Conservation (phyloP, 2,329 filamentous ascomycete species). For the Neopestalotiopsis sp. region DNA sequence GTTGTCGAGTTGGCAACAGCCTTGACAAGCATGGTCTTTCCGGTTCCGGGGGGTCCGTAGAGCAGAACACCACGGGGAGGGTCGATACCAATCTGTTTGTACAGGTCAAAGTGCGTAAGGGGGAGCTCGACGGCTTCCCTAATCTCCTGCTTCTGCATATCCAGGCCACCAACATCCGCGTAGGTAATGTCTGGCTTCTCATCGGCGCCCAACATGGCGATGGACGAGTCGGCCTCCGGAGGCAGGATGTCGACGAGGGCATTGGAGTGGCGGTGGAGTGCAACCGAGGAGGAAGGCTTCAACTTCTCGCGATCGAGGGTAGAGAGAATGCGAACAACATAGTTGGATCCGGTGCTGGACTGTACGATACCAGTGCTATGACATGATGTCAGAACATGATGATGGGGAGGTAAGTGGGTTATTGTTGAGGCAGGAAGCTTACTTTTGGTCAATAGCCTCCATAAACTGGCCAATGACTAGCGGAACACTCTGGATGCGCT, state of each 20-base stretch:
- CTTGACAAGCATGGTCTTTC: slow-evolving; percentile 92
- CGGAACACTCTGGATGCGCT: slow-evolving; percentile 97
- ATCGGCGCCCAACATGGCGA: slow-evolving; percentile 94
- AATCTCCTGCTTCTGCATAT: slow-evolving; percentile 99
- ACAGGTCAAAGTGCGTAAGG: slow-evolving; percentile 96
- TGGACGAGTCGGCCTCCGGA: slow-evolving; percentile 98
- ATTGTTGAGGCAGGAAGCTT: slow-evolving; percentile 37
- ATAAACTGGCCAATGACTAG: slow-evolving; percentile 99
- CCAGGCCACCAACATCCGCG: slow-evolving; percentile 93
- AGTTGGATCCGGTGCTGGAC: slow-evolving; percentile 97
- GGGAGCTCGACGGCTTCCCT: slow-evolving; percentile 96
- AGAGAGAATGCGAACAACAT: slow-evolving; percentile 96
- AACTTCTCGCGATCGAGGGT: slow-evolving; percentile 97
- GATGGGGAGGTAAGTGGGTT: not conserved
- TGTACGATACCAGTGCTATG: slow-evolving; percentile 94
- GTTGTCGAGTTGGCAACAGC: slow-evolving; percentile 98
- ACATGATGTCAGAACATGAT: slow-evolving; percentile 12
- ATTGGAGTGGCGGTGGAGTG: slow-evolving; percentile 97
- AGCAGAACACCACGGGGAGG: slow-evolving; percentile 94
- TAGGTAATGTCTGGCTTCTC: slow-evolving; percentile 99
- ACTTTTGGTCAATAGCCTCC: slow-evolving; percentile 99
- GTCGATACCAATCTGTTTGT: slow-evolving; percentile 99
- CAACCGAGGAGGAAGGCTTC: slow-evolving; percentile 97
- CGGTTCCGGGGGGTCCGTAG: slow-evolving; percentile 91
- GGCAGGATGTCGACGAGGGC: slow-evolving; percentile 97